Conservation (phyloP, 106 monocot genomes). For the Chionographis japonica region DNA sequence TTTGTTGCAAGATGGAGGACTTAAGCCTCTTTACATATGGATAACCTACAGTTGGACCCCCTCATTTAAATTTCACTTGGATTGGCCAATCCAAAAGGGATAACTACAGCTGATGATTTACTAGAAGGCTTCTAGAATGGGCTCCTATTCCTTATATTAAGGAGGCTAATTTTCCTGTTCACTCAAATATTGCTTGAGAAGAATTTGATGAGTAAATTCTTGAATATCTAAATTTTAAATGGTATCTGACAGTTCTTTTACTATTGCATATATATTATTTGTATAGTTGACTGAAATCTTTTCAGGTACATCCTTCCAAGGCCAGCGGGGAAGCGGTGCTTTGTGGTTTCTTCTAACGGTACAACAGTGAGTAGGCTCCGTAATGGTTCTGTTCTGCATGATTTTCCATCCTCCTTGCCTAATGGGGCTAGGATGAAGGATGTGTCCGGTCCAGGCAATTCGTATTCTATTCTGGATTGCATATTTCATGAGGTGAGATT, state of each 20-base stretch:
- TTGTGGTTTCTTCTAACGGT: conserved; percentile 89
- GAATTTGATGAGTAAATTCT: neutral
- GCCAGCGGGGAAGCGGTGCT: conserved; percentile 84
- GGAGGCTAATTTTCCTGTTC: too few relatives aligned
- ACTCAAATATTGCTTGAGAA: too few relatives aligned
- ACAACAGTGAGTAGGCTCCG: conserved; percentile 81
- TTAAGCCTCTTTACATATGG: too few relatives aligned
- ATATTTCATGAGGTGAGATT: conserved; percentile 84
- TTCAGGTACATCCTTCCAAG: conserved; percentile 86
- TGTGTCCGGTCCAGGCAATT: conserved; percentile 57
- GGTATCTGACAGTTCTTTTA: too few relatives aligned
- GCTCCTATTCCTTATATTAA: too few relatives aligned
- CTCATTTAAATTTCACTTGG: too few relatives aligned
- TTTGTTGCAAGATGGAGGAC: too few relatives aligned
- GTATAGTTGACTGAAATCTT: conserved; percentile 2
- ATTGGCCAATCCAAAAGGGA: too few relatives aligned
- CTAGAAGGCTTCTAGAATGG: too few relatives aligned
- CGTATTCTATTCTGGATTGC: conserved; percentile 88
- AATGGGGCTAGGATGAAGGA: conserved; percentile 77
- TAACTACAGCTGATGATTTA: too few relatives aligned
- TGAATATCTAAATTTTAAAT: too few relatives aligned
- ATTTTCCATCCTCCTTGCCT: conserved; percentile 85
- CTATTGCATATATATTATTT: neutral
- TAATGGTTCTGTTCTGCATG: conserved; percentile 88
- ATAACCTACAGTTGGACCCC: too few relatives aligned